A percentile compares a stretch with the other conserved stretches of the same genome.
These are phyloP conservation scores for Trypanosomatidae sp. DNA, from an alignment of 208 protist genomes.

Conservation along the genomic window DNA sequence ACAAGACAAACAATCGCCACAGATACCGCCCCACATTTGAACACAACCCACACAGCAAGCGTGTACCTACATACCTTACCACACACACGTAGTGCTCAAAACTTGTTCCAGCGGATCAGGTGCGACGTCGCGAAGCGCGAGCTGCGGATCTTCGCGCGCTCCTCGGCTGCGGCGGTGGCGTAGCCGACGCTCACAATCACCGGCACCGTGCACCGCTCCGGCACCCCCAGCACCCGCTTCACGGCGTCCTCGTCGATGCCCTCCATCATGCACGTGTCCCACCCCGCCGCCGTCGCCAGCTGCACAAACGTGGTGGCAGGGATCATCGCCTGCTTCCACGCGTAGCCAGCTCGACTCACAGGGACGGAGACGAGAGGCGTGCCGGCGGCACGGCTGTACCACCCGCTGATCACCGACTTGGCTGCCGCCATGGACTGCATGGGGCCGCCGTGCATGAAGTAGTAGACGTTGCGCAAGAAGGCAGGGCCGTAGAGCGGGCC, in stretches of 20 bases:
- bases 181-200: conserved; percentile 81
- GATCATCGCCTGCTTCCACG: conserved; percentile 90
- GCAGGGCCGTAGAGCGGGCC: conserved; percentile 41
- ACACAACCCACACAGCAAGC: too few species aligned
- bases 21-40: too few species aligned
- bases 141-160: conserved; percentile 25
- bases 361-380: conserved; percentile 70
- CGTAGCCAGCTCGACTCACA: conserved; percentile 61
- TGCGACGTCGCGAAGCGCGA: conserved; percentile 51
- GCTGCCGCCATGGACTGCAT: conserved; percentile 40
- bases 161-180: conserved; percentile 21
- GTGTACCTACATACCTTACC: background rate
- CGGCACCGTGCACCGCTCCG: conserved; percentile 71
- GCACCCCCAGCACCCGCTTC: conserved; percentile 58
- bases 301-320: conserved; percentile 78
- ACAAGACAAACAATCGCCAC: too few species aligned
- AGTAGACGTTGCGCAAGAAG: conserved; percentile 71
- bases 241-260: conserved; percentile 85
- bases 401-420: conserved; percentile 51
- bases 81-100: conserved; percentile 10
- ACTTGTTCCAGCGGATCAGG: conserved; percentile 67
- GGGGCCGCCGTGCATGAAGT: conserved; percentile 72
- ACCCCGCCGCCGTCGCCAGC: conserved; percentile 54
- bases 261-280: conserved; percentile 80
- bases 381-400: conserved; percentile 55